Conservation (phyloP, 257 asterid species). For the Lithospermum erythrorhizon region DNA sequence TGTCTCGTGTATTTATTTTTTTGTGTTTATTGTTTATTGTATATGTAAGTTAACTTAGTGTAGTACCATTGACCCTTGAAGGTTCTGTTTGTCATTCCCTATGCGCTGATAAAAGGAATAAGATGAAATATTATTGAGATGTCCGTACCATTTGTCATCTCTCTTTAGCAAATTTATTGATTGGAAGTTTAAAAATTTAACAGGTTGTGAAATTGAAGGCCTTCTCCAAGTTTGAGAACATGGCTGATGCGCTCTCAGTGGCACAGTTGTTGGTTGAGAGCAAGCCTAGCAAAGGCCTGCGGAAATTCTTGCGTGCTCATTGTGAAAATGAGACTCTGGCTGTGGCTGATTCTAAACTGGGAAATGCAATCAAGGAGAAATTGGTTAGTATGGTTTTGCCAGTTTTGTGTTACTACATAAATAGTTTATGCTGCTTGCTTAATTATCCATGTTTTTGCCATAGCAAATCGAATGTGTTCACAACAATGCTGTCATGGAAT, state of each 20-base stretch:
- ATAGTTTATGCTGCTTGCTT: not conserved
- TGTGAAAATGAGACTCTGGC: constrained; percentile 57
- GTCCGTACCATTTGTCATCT: not conserved
- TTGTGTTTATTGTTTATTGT: too few relatives aligned
- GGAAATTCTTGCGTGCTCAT: constrained; percentile 61
- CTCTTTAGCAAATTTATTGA: constrained; percentile 1
- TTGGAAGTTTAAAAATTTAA: not conserved
- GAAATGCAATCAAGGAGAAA: constrained; percentile 73
- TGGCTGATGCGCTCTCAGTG: constrained; percentile 80
- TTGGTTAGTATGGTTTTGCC: constrained; percentile 36
- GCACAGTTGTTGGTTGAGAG: constrained; percentile 52
- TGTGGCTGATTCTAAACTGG: constrained; percentile 82
- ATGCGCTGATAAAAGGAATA: too few relatives aligned
- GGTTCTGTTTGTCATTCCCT: too few relatives aligned
- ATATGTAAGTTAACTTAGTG: too few relatives aligned
- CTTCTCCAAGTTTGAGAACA: constrained; percentile 70
- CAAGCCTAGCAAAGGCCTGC: constrained; percentile 67
- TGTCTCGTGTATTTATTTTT: too few relatives aligned
- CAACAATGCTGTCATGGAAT: constrained; percentile 69
- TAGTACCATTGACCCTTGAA: too few relatives aligned
- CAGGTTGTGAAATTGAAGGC: constrained; percentile 76
- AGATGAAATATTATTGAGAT: too few relatives aligned
- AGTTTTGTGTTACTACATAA: not conserved
- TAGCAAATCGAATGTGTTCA: constrained; percentile 89
- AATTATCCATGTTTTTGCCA: not conserved